Evolutionary conservation across 495 filamentous ascomycete species (phyloP).

Genomic region (Xylaria grammica): DNA sequence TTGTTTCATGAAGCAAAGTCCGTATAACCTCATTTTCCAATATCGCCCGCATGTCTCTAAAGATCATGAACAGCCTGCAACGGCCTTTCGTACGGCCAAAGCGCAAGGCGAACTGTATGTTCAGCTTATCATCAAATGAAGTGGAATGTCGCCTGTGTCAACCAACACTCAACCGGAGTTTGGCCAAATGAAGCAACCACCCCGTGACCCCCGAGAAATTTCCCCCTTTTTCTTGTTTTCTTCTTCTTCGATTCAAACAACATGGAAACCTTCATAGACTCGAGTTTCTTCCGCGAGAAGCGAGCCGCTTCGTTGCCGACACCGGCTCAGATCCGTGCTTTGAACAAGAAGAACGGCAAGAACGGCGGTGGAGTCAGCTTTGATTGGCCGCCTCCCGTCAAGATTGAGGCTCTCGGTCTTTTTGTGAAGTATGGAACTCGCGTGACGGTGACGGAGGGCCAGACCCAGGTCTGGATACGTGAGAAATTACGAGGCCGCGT

Average conservation of each 20-base stretch:
- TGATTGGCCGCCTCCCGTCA: conserved; percentile 15
- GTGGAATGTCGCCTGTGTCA: too few relatives aligned
- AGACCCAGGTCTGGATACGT: conserved; percentile 18
- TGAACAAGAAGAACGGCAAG: conserved; percentile 14
- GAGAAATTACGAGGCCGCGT: conserved; percentile 11
- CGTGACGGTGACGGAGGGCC: conserved; percentile 11
- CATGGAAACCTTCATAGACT: conserved; percentile 8
- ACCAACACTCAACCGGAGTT: too few relatives aligned
- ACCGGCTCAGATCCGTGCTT: conserved; percentile 17
- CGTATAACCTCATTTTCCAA: too few relatives aligned
- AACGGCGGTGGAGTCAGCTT: conserved; percentile 7
- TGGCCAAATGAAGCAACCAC: conserved; percentile 12
- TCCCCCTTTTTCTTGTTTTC: not conserved
- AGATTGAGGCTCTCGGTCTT: conserved; percentile 11
- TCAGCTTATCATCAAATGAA: not conserved
- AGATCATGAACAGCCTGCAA: too few relatives aligned
- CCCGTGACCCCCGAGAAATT: not conserved
- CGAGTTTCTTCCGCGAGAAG: conserved; percentile 18
- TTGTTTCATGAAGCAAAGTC: too few relatives aligned
- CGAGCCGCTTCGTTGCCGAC: conserved; percentile 15
- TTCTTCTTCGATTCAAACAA: conserved; percentile 7
- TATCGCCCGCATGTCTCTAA: too few relatives aligned
- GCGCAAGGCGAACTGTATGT: too few relatives aligned
- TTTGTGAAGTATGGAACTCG: conserved; percentile 14
- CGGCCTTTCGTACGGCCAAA: too few relatives aligned